These are phyloP conservation scores for Enterocytospora artemiae DNA, from an alignment of 371 early-diverging fungal species.

Conservation along the genomic window DNA sequence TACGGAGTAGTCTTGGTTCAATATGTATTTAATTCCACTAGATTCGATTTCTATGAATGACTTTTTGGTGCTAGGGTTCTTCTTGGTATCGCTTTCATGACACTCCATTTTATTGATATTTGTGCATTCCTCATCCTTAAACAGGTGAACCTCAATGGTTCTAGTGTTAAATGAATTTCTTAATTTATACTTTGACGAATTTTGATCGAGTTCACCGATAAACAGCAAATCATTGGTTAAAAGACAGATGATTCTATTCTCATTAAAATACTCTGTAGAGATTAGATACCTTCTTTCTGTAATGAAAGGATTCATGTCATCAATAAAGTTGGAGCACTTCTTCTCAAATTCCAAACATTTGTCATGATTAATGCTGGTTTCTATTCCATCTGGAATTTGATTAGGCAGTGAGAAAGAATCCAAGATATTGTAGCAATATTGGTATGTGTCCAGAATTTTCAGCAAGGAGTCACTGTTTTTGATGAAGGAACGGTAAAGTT, in stretches of 20 bases:
- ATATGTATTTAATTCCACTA: constrained; percentile 10
- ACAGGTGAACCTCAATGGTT: constrained; percentile 2
- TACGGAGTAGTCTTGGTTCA: constrained; percentile 10
- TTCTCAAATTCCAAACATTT: constrained; percentile 14
- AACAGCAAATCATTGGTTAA: constrained; percentile 47
- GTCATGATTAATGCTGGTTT: not conserved
- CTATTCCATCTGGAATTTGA: not conserved
- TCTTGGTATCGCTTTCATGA: not conserved
- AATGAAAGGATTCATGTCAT: constrained; percentile 28
- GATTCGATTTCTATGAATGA: constrained; percentile 1
- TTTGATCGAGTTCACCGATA: constrained; percentile 21
- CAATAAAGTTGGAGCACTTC: constrained; percentile 11
- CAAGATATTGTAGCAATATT: not conserved
- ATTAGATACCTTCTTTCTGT: constrained; percentile 32
- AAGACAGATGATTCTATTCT: constrained; percentile 20
- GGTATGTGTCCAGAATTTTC: constrained; percentile 16
- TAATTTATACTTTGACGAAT: constrained; percentile 27
- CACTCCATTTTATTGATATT: not conserved
- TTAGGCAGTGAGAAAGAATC: not conserved
- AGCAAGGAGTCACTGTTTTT: constrained; percentile 7
- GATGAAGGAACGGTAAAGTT: constrained; percentile 11
- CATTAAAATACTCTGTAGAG: constrained; percentile 14
- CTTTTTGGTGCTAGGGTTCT: not conserved
- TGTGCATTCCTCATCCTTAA: not conserved
- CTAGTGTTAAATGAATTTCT: constrained; percentile 29